Percentiles rank a stretch among this genome's conserved stretches.
Conservation (phyloP, 768 basidiomycete genomes). For the Psilocybe cyanescens region DNA sequence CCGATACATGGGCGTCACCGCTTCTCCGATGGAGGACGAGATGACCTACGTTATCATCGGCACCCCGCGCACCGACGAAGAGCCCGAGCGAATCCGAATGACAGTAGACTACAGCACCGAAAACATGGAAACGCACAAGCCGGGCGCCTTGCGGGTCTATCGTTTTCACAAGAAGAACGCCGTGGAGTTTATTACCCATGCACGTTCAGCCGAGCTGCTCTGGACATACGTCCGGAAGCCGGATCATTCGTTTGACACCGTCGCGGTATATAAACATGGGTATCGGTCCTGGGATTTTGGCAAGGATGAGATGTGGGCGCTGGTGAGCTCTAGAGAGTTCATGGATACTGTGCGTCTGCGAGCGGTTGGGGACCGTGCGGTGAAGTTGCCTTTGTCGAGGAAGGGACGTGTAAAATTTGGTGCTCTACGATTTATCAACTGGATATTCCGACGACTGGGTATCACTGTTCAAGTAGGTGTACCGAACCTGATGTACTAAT, state of each 20-base stretch:
- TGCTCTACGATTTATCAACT: neutral
- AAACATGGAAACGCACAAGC: neutral
- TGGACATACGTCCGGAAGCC: slow-evolving; percentile 16
- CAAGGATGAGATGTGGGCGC: neutral
- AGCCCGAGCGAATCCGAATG: neutral
- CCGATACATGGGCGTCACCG: neutral
- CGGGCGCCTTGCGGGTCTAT: neutral
- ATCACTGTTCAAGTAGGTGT: neutral
- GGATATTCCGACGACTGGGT: neutral
- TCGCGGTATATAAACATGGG: slow-evolving; percentile 22
- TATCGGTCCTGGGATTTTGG: slow-evolving; percentile 19
- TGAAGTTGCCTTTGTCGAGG: neutral
- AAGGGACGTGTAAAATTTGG: neutral
- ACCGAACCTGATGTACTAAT: neutral
- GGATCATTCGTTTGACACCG: slow-evolving; percentile 14
- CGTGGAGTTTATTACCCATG: neutral
- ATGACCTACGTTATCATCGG: neutral
- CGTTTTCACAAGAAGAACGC: neutral
- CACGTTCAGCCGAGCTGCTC: slow-evolving; percentile 6
- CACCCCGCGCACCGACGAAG: neutral
- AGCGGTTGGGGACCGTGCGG: neutral
- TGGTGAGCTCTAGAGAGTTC: neutral
- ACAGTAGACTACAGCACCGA: neutral
- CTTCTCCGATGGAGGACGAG: neutral
- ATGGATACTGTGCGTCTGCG: neutral